A percentile compares a stretch with the other conserved stretches of the same genome.
phyloP scores from a whole-genome alignment of 164 flowering plant genomes.

The Vitis labrusca region DNA sequence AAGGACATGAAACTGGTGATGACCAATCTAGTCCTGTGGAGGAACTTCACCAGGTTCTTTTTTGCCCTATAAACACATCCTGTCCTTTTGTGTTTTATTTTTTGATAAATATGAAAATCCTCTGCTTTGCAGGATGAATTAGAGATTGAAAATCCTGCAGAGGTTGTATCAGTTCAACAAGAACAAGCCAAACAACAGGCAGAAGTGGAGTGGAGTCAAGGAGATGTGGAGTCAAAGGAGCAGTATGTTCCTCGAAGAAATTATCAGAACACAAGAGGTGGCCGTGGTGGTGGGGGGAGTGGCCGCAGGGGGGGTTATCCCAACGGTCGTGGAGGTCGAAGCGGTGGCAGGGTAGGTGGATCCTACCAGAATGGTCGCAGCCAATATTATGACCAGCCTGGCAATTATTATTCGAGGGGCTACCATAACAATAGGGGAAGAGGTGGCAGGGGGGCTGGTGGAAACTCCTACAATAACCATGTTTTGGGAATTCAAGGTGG shows the following conservation, averaged over 20 bases:
- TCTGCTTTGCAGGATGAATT: constrained; percentile 39
- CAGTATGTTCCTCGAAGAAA: constrained; percentile 46
- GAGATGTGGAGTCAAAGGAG: constrained; percentile 41
- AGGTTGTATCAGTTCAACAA: constrained; percentile 25
- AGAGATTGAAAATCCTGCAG: constrained; percentile 36
- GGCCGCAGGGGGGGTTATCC: constrained; percentile 61
- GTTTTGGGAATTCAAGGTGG: constrained; percentile 34
- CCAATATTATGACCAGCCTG: constrained; percentile 58
- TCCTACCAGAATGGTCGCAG: constrained; percentile 66
- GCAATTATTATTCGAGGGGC: constrained; percentile 49
- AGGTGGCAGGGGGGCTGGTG: constrained; percentile 54
- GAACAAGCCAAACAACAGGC: constrained; percentile 33
- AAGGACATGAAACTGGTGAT: constrained; percentile 37
- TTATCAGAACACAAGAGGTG: constrained; percentile 67
- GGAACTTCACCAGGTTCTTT: constrained; percentile 45
- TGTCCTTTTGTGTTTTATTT: not conserved
- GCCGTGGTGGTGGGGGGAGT: constrained; percentile 56
- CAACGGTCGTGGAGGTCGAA: constrained; percentile 73
- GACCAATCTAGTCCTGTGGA: constrained; percentile 38
- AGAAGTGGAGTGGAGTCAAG: constrained; percentile 36
- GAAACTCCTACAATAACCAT: constrained; percentile 42
- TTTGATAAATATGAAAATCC: not conserved
- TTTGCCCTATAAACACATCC: not conserved
- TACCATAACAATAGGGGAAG: constrained; percentile 52
- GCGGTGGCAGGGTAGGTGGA: constrained; percentile 56